phyloP scores from a whole-genome alignment of 1,284 basidiomycete genomes.

The Testicularia cyperi region DNA sequence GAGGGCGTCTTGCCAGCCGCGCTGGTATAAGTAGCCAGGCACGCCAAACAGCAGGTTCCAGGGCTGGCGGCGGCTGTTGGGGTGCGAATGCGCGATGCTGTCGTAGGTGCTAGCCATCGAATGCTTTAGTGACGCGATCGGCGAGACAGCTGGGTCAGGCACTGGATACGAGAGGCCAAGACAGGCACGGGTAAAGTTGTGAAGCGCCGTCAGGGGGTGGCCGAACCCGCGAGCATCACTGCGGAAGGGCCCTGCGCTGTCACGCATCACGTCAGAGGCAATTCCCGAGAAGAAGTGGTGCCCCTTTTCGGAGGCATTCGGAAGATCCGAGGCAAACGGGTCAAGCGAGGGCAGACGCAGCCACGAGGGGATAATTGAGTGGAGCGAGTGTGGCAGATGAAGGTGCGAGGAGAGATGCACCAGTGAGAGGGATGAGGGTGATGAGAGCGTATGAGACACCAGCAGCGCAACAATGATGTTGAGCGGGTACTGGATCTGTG shows the following conservation, averaged over 20 bases:
- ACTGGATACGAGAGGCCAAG: conserved; percentile 45
- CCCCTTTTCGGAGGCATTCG: conserved; percentile 39
- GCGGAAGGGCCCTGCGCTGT: conserved; percentile 41
- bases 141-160: conserved; percentile 17
- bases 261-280: conserved; percentile 12
- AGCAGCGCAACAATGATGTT: conserved; percentile 39
- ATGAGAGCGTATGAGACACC: conserved; percentile 46
- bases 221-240: conserved; percentile 51
- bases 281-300: conserved; percentile 18
- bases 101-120: background rate
- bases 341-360: conserved; percentile 37
- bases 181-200: conserved; percentile 46
- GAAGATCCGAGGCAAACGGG: conserved; percentile 42
- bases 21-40: conserved; percentile 34
- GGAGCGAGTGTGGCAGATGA: conserved; percentile 36
- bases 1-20: conserved; percentile 41
- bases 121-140: conserved; percentile 21
- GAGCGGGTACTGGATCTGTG: conserved; percentile 38
- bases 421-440: conserved; percentile 44
- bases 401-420: conserved; percentile 43
- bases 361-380: conserved; percentile 47
- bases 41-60: conserved; percentile 34
- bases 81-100: background rate
- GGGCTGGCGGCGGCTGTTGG: conserved; percentile 8
- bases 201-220: conserved; percentile 47